Conservation (phyloP, 257 asterid genomes). For the Knoxia roxburghii region DNA sequence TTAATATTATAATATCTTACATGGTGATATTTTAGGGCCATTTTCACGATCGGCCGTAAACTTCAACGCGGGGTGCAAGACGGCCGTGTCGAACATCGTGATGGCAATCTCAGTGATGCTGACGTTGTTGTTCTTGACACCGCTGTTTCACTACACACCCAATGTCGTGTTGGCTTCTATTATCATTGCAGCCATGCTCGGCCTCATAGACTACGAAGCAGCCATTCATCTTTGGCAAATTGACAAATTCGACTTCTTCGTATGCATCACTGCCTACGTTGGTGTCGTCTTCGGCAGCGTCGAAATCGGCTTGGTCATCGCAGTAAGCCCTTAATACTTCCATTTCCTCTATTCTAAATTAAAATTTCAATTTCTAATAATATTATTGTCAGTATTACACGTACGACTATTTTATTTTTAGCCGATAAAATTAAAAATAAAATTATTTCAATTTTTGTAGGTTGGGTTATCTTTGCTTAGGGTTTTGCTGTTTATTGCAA, state of each 20-base stretch:
- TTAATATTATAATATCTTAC: too few relatives aligned
- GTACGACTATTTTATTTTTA: too few relatives aligned
- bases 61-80: constrained; percentile 95
- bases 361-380: too few relatives aligned
- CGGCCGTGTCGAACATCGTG: constrained; percentile 88
- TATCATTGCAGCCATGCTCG: constrained; percentile 88
- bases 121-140: constrained; percentile 66
- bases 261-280: constrained; percentile 69
- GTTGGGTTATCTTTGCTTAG: constrained; percentile 68
- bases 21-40: constrained; percentile 46
- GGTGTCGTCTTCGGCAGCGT: constrained; percentile 85
- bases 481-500: constrained; percentile 69
- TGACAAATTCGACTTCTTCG: constrained; percentile 84
- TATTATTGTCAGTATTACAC: too few relatives aligned
- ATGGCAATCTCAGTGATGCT: constrained; percentile 94
- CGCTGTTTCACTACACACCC: constrained; percentile 87
- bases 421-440: too few relatives aligned
- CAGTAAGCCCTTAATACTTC: constrained; percentile 39
- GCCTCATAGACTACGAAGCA: constrained; percentile 83
- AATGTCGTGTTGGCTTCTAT: constrained; percentile 79
- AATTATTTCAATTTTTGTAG: constrained; percentile 43
- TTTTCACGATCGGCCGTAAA: constrained; percentile 95
- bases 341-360: too few relatives aligned
- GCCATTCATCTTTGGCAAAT: constrained; percentile 84
- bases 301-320: constrained; percentile 67